A percentile compares a stretch with the other conserved stretches of the same genome.
phyloP scores from a whole-genome alignment of 202 grass and related monocot species.

The Eragrostis tef region DNA sequence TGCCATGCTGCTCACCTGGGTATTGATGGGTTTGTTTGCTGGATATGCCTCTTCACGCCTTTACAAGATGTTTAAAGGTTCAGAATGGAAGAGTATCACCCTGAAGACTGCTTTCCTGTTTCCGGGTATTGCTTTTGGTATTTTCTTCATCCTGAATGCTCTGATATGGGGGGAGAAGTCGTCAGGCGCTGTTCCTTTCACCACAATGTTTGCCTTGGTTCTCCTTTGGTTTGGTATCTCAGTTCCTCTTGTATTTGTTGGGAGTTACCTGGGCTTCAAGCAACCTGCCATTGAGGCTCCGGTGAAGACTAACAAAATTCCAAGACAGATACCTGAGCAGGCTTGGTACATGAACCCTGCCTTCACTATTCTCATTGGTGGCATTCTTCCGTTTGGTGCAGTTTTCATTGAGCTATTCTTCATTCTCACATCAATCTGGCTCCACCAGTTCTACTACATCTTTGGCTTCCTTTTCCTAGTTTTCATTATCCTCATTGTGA shows the following conservation, averaged over 20 bases:
- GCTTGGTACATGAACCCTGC: constrained; percentile 59
- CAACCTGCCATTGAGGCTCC: constrained; percentile 52
- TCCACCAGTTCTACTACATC: constrained; percentile 60
- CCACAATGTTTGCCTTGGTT: constrained; percentile 59
- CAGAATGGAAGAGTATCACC: constrained; percentile 58
- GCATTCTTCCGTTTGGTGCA: constrained; percentile 53
- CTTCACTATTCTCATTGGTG: constrained; percentile 54
- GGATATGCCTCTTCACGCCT: constrained; percentile 55
- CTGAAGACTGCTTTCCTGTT: constrained; percentile 56
- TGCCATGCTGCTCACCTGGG: constrained; percentile 56
- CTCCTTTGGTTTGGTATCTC: constrained; percentile 62
- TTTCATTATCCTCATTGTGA: constrained; percentile 58
- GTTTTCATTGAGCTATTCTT: constrained; percentile 59
- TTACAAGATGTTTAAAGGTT: constrained; percentile 59
- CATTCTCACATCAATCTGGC: constrained; percentile 55
- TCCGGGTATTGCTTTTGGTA: constrained; percentile 42
- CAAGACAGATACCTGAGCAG: constrained; percentile 55
- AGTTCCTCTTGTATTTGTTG: constrained; percentile 60
- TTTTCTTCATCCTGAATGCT: constrained; percentile 58
- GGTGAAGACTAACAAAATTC: constrained; percentile 60
- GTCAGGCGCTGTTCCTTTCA: constrained; percentile 55
- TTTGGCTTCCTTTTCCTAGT: constrained; percentile 60
- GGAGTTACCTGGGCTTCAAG: constrained; percentile 57
- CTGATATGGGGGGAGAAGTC: constrained; percentile 60
- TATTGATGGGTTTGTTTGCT: constrained; percentile 56